Conservation (phyloP, 257 asterid species). For the Forsythia suspensa region DNA sequence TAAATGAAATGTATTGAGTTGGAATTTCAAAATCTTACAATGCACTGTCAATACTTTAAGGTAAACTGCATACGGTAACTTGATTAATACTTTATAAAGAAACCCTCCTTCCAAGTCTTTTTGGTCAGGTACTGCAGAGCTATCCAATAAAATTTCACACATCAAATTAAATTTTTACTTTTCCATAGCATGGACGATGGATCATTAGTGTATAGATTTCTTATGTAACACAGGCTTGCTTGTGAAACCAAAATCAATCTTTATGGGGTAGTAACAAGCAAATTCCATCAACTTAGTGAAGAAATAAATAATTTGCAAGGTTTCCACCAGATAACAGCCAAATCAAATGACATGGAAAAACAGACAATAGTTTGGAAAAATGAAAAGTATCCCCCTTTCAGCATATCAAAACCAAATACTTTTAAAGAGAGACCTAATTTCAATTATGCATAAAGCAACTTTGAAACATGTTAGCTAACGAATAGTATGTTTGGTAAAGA, state of each 20-base stretch:
- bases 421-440: neutral
- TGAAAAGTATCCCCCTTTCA: neutral
- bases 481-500: too few relatives aligned
- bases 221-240: neutral
- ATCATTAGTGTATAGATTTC: neutral
- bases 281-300: neutral
- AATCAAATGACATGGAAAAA: neutral
- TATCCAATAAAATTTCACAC: neutral
- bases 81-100: neutral
- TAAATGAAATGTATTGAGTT: too few relatives aligned
- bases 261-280: neutral
- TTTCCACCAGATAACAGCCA: neutral
- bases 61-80: neutral
- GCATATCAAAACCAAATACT: neutral
- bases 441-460: neutral
- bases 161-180: neutral
- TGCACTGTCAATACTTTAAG: neutral
- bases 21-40: too few relatives aligned
- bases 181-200: neutral
- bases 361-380: neutral
- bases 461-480: neutral
- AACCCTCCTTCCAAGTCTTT: neutral
- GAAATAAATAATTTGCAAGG: neutral
- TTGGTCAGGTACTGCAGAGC: neutral
- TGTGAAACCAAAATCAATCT: neutral